Evolutionary conservation across 257 asterid species (phyloP).

Genomic region (Solanum acaule): DNA sequence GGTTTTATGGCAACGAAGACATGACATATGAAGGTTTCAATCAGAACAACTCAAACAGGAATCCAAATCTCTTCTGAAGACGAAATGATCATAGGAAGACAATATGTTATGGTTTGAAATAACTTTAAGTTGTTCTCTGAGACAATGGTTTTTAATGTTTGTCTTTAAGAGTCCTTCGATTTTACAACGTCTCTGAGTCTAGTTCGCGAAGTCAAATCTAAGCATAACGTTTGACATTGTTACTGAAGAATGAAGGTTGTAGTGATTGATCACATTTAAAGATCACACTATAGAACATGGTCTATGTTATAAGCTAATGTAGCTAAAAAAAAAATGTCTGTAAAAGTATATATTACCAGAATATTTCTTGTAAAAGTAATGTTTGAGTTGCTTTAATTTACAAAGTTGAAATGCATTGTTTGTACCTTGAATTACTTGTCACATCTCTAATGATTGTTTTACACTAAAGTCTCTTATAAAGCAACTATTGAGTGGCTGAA

Average conservation of each 20-base stretch:
- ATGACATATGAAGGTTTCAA: constrained; percentile 15
- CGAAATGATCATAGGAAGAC: no score
- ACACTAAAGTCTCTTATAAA: background rate
- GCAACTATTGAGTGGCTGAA: background rate
- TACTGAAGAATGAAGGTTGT: background rate
- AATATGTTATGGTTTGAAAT: background rate
- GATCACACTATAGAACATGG: background rate
- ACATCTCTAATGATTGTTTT: background rate
- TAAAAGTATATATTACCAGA: background rate
- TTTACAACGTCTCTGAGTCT: background rate
- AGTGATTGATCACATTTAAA: background rate
- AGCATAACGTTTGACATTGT: background rate
- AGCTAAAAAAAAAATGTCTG: background rate
- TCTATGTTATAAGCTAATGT: background rate
- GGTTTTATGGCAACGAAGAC: constrained; percentile 23
- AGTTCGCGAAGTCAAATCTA: background rate
- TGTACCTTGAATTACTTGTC: background rate
- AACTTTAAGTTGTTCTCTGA: constrained; percentile 3
- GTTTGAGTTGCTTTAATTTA: background rate
- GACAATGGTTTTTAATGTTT: constrained; percentile 25
- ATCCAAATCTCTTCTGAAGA: constrained; percentile 21
- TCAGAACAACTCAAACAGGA: constrained; percentile 3
- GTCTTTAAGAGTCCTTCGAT: constrained; percentile 6
- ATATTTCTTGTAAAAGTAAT: background rate
- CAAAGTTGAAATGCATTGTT: background rate